These are phyloP conservation scores for Trametes polyzona DNA, from an alignment of 1,284 basidiomycete genomes.

Conservation along the genomic window DNA sequence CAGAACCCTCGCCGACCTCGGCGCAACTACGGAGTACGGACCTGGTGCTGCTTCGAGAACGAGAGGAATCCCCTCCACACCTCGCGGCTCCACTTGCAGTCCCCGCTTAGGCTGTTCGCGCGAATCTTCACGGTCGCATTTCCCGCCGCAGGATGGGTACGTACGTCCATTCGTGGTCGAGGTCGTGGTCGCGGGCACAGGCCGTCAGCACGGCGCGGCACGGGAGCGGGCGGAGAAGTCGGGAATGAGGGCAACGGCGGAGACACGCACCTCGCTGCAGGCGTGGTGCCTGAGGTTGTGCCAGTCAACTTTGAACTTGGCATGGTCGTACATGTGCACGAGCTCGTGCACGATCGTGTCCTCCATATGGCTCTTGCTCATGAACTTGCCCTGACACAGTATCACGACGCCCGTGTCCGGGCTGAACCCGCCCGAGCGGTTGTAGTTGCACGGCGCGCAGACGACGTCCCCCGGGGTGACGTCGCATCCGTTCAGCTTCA, in stretches of 20 bases:
- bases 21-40: constrained; percentile 41
- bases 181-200: neutral
- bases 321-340: constrained; percentile 96
- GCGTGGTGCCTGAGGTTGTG: constrained; percentile 90
- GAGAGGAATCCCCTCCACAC: constrained; percentile 73
- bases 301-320: constrained; percentile 94
- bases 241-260: constrained; percentile 1
- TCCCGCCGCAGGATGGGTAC: no score
- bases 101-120: constrained; percentile 91
- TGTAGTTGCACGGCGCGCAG: constrained; percentile 80
- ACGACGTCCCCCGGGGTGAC: constrained; percentile 74
- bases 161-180: no score
- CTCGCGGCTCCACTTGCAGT: constrained; percentile 87
- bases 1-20: constrained; percentile 1
- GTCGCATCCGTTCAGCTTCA: constrained; percentile 71
- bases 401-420: constrained; percentile 77
- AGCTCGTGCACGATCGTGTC: constrained; percentile 94
- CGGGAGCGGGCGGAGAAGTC: neutral
- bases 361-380: constrained; percentile 87
- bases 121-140: constrained; percentile 76
- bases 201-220: neutral
- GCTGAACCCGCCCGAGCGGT: constrained; percentile 82
- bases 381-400: constrained; percentile 84
- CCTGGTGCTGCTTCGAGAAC: constrained; percentile 95
- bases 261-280: constrained; percentile 86